Evolutionary conservation across 2,329 filamentous ascomycete genomes (phyloP), one percentile per base, ranked within the genome.

Genomic region (Pyricularia pennisetigena): DNA sequence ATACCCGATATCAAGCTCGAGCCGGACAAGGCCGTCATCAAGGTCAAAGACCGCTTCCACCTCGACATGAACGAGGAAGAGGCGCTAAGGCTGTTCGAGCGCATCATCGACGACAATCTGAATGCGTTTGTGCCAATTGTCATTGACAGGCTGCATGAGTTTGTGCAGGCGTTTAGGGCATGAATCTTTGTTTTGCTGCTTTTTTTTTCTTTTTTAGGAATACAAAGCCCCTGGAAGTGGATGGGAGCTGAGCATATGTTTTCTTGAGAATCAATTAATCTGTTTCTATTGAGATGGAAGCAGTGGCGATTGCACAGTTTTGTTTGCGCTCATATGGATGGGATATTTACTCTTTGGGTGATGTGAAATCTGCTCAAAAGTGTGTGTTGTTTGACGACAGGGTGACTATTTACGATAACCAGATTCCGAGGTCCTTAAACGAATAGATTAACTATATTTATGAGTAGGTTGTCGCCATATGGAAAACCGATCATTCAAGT

Each of bases 1-100:
- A 97, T 99, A 69, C 95, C 94, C 0, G 96, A 98, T 74, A 96
- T 99, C 74, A 89, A 91, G 69, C 85, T 97, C 26, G 93, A 97
- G 79, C 91, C 93, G 12, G 94, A 97, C 78, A 96, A 96, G 80
- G 94, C 93, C 12, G 94, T 98, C 20, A 82, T 94, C 73, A 99
- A 98, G 80, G 94, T 99, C 5, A 90, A 95, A 76, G 95, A 99
- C 80, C 83, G 95, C 54, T 97, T 99, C 77, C 93, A 96, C 79
- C 78, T 99, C 66, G 94, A 97, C 75, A 86, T 97, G 76, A 91
- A 85, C 65, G 95, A 99, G 77, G 94, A 97, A 75, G 94, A 98
- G 75, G 94, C 95, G 1, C 91, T 97, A 69, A 82, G 91, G 66
- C 88, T 94, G 76, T 91, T 98, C 76, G 94, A 96, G 73, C 87